Evolutionary conservation across 352 stramenopile genomes (phyloP), one percentile per base, ranked within the genome.

Genomic region (Globisporangium emineosum): DNA sequence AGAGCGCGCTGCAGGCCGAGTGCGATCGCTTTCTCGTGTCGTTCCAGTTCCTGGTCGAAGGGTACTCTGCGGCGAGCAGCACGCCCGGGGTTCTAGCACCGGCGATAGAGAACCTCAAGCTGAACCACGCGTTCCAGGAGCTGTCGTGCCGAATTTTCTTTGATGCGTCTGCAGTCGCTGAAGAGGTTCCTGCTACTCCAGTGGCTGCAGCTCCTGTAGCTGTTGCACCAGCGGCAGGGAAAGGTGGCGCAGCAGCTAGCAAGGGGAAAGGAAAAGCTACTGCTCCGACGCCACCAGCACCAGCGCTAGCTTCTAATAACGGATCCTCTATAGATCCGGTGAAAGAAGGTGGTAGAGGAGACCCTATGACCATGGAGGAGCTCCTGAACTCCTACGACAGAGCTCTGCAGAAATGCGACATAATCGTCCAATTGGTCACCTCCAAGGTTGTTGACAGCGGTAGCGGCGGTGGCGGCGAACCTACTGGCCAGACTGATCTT

Each of bases 1-100:
- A 89, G 69, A 79, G 68, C 15, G 73, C 72, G 17, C 73, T 94
- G 3, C 85, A 94, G 52, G 75, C 73, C 25, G 82, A 93, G 67
- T 89, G 80, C 56, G 83, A 93, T 67, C 80, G 82, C 56, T 93
- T 92, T 50, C 79, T 76, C 5, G 72, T 76, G 1, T 83, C 82
- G 1, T 33, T 90, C 15, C 75, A 86, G 57, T 50, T 93, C 30
- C 69, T 92, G 19, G 57, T 89, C 0, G 75, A 89, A 55, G 75
- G 69, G 10, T 78, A 89, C 27, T 64, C 67, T 35, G 72, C 75
- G 32, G 79, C 82, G 21, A 92, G 77, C 29, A 73, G 65, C 27
- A 66, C 83, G 51, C 71, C 58, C 2, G 64, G 64, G 27, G 53
- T 67, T 2, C 52, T 88, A 4, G 62, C 45, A 10, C 66, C 52